These are phyloP conservation scores for Ophiocordyceps robertsii DNA, from an alignment of 2,329 filamentous ascomycete genomes.

Conservation along the genomic window DNA sequence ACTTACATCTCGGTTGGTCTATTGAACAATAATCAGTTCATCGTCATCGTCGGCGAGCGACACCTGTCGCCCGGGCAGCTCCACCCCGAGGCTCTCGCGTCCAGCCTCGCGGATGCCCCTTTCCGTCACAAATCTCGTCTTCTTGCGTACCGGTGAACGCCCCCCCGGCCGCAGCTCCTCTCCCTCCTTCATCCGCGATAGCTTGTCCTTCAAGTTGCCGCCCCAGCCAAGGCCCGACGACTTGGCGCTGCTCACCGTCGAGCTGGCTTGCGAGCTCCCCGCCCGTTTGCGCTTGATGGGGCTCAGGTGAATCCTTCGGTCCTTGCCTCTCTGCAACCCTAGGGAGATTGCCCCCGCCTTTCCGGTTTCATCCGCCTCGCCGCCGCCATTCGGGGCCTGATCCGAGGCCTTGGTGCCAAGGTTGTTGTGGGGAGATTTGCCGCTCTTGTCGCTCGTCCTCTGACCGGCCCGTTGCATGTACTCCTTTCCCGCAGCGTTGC, in stretches of 20 bases:
- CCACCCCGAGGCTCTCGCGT: conserved; percentile 55
- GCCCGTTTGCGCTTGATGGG: conserved; percentile 49
- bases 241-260: conserved; percentile 11
- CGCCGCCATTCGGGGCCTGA: not conserved
- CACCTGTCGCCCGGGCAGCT: conserved; percentile 22
- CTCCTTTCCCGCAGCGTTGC: conserved; percentile 53
- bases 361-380: conserved; percentile 8
- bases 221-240: conserved; percentile 41
- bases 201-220: conserved; percentile 36
- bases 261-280: conserved; percentile 28
- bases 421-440: not conserved
- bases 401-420: not conserved
- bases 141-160: conserved; percentile 45
- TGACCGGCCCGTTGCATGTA: conserved; percentile 44
- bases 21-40: conserved; percentile 34
- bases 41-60: conserved; percentile 31
- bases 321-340: conserved; percentile 16
- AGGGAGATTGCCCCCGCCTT: conserved; percentile 28
- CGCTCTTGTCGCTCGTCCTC: conserved; percentile 2
- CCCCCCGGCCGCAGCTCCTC: conserved; percentile 29
- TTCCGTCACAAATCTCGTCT: conserved; percentile 67
- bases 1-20: conserved; percentile 2
- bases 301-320: conserved; percentile 38
- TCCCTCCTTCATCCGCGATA: conserved; percentile 48
- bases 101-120: conserved; percentile 68